These are phyloP conservation scores for Rhizophagus clarus DNA, from an alignment of 192 early-diverging fungal genomes.

Conservation along the genomic window DNA sequence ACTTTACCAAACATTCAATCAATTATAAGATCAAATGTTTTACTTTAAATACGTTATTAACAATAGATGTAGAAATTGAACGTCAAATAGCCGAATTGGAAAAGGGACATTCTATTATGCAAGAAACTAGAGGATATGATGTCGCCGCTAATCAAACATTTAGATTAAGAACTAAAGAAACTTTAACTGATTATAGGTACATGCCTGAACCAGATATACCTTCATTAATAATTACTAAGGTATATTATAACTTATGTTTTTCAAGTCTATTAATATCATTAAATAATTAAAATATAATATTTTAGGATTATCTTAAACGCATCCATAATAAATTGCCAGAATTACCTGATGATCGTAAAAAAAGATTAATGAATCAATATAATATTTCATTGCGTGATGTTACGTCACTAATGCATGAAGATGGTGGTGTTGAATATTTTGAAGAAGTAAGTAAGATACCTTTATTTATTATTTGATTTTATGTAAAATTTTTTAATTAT, in stretches of 20 bases:
- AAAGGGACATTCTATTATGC: slow-evolving; percentile 51
- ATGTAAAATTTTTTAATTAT: slow-evolving; percentile 10
- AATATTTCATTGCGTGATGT: slow-evolving; percentile 58
- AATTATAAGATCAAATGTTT: background rate
- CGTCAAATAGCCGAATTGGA: slow-evolving; percentile 71
- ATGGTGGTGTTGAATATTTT: slow-evolving; percentile 76
- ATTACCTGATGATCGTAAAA: slow-evolving; percentile 65
- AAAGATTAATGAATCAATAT: slow-evolving; percentile 62
- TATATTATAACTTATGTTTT: slow-evolving; percentile 8
- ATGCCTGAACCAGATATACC: slow-evolving; percentile 86
- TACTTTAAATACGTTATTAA: background rate
- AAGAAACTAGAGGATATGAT: slow-evolving; percentile 87
- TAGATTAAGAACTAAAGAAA: slow-evolving; percentile 77
- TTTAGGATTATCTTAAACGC: slow-evolving; percentile 47
- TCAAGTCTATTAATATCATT: background rate
- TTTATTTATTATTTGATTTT: slow-evolving; percentile 16
- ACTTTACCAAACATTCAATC: background rate
- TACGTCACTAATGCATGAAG: slow-evolving; percentile 68
- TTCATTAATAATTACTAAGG: slow-evolving; percentile 47
- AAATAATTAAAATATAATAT: no score
- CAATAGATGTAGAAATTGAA: slow-evolving; percentile 73
- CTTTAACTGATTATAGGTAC: slow-evolving; percentile 84
- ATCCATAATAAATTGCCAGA: slow-evolving; percentile 64
- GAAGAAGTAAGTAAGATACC: slow-evolving; percentile 53
- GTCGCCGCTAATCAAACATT: slow-evolving; percentile 62